phyloP scores from a whole-genome alignment of 768 basidiomycete genomes.

The Sistotremastrum niveocremeum region DNA sequence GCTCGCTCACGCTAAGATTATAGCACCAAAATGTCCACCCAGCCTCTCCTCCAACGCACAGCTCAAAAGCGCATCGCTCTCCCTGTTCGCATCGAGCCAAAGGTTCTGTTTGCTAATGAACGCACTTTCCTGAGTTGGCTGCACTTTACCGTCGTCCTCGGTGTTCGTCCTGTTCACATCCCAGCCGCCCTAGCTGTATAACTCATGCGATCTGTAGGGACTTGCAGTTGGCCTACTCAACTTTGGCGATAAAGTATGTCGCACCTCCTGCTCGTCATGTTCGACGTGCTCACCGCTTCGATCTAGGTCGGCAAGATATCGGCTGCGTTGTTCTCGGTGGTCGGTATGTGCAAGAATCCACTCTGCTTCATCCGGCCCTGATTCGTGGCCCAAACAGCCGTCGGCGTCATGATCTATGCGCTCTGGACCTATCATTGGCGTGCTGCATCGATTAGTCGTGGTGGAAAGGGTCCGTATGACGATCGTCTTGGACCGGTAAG shows the following conservation, averaged over 20 bases:
- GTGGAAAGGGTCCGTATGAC: conserved; percentile 91
- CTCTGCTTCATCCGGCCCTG: neutral
- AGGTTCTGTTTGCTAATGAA: conserved; percentile 91
- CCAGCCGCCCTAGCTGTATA: neutral
- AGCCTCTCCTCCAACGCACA: conserved; percentile 92
- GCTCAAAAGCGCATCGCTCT: conserved; percentile 93
- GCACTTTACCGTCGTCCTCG: conserved; percentile 94
- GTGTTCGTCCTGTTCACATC: conserved; percentile 23
- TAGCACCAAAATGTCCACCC: conserved; percentile 67
- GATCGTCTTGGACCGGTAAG: conserved; percentile 90
- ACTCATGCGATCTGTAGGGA: conserved; percentile 15
- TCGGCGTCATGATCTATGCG: conserved; percentile 96
- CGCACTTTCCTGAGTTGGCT: conserved; percentile 97
- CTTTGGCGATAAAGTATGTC: conserved; percentile 84
- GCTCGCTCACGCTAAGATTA: too few species aligned
- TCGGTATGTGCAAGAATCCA: conserved; percentile 42
- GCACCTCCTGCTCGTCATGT: neutral
- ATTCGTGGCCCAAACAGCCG: conserved; percentile 39
- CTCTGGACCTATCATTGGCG: conserved; percentile 95
- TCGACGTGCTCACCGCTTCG: neutral
- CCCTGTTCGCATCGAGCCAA: conserved; percentile 87
- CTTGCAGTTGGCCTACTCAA: conserved; percentile 92
- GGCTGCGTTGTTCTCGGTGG: conserved; percentile 90
- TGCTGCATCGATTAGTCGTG: conserved; percentile 79
- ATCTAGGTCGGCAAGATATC: conserved; percentile 83